Base-by-base conservation (phyloP, 2,329 filamentous ascomycete species). In the Neofusicoccum cordaticola region DNA sequence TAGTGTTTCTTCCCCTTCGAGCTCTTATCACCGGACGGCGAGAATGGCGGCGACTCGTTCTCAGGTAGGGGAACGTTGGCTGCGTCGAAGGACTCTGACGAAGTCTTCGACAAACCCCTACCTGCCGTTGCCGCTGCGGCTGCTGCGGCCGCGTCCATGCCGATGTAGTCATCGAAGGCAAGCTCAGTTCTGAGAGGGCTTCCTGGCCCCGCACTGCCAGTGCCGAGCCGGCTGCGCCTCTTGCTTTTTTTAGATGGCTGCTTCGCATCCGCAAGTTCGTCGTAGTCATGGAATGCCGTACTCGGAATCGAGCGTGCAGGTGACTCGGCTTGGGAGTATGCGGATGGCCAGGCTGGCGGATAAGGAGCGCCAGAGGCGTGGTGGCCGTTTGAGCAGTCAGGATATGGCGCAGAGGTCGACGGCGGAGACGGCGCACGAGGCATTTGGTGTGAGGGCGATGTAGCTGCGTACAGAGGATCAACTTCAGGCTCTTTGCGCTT, bases 181-280 rank as follows among this genome's bases (percentile, higher is more conserved):
- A 80, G 73, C 65, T 82, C 80, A 11, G 34, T 39, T 9, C 57
- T 47, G 6, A 64, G 41, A 7, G 63, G 63, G 19, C 63, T 64
- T 19, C 62, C 62, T 8, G 51, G 42, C 15, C 62, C 35, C 11
- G 35, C 19, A 5, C 35, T 41, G 19, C 42, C 37, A 27, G 78
- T 77, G 39, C 78, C 78, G 66, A 77, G 80, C 35, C 71, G 74
- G 62, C 78, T 81, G 52, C 76, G 74, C 41, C 80, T 75, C 70
- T 80, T 83, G 41, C 70, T 71, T 70, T 75, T 83, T 65, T 81
- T 83, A 62, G 79, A 81, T 45, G 76, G 76, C 31, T 75, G 79
- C 67, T 80, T 77, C 66, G 66, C 67, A 35, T 77, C 74, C 13
- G 67, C 65, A 3, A 74, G 65, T 44, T 77, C 74, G 4, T 77